phyloP scores from a whole-genome alignment of 2,329 filamentous ascomycete species.

The Penicillium occitanis region DNA sequence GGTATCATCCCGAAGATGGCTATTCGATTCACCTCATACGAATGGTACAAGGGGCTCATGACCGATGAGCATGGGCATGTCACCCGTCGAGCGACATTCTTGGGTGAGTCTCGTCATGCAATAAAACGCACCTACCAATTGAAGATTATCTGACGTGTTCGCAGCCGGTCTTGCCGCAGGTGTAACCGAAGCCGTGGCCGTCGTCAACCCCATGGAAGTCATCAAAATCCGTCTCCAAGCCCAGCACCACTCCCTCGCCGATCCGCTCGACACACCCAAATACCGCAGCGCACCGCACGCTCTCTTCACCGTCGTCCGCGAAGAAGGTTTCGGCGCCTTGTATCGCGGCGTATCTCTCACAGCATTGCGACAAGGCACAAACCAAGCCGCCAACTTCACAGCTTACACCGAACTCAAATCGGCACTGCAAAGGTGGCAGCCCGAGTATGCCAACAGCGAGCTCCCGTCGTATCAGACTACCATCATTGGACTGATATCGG shows the following conservation, averaged over 20 bases:
- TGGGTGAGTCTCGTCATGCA: conserved; percentile 50
- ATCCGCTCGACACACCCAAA: conserved; percentile 93
- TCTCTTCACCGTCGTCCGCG: conserved; percentile 81
- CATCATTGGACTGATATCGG: conserved; percentile 82
- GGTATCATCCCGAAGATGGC: conserved; percentile 99
- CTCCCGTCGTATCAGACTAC: conserved; percentile 90
- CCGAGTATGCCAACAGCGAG: conserved; percentile 61
- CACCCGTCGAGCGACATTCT: conserved; percentile 69
- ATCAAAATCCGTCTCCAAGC: conserved; percentile 98
- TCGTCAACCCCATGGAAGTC: conserved; percentile 98
- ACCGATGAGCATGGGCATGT: conserved; percentile 68
- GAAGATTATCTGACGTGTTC: too few species aligned
- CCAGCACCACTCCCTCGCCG: conserved; percentile 96
- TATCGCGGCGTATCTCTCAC: conserved; percentile 94
- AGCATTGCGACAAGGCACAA: conserved; percentile 88
- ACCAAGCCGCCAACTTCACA: conserved; percentile 98
- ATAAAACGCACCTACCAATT: too few species aligned
- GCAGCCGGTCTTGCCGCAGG: conserved; percentile 84
- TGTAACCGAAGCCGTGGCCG: conserved; percentile 91
- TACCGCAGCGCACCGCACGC: conserved; percentile 90
- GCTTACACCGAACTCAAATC: conserved; percentile 94
- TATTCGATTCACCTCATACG: conserved; percentile 96
- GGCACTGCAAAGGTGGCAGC: conserved; percentile 69
- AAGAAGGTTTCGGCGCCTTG: conserved; percentile 83
- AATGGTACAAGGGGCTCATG: conserved; percentile 85